Conservation (phyloP, 306 rosid species). For the Dalbergia cultrata region DNA sequence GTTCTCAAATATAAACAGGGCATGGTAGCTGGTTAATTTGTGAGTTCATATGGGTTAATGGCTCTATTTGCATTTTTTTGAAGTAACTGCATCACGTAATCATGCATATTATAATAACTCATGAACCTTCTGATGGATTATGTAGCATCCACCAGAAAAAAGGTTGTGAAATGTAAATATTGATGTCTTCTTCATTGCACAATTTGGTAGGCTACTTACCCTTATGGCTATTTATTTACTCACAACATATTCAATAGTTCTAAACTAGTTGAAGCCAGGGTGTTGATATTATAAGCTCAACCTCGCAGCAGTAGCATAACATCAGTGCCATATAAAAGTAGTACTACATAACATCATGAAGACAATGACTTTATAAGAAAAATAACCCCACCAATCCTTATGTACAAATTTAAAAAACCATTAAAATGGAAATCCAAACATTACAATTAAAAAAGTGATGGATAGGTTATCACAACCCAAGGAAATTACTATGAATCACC, state of each 20-base stretch:
- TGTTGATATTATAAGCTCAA: no score
- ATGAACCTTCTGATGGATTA: neutral
- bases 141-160: constrained; percentile 1
- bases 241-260: no score
- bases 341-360: constrained; percentile 41
- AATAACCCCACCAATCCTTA: constrained; percentile 60
- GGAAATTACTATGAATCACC: constrained; percentile 51
- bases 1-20: no score
- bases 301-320: no score
- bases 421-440: constrained; percentile 48
- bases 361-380: constrained; percentile 42
- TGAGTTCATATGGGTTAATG: no score
- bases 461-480: constrained; percentile 39
- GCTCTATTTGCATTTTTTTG: no score
- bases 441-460: constrained; percentile 43
- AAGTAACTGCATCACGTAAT: neutral
- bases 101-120: neutral
- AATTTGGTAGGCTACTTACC: neutral
- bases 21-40: no score
- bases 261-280: no score
- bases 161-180: neutral
- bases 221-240: no score
- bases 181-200: neutral
- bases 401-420: constrained; percentile 60
- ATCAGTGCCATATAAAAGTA: constrained; percentile 51